A percentile compares a stretch with the other conserved stretches of the same genome.
These are phyloP conservation scores for Senna siamea DNA, from an alignment of 306 rosid genomes.

Conservation along the genomic window DNA sequence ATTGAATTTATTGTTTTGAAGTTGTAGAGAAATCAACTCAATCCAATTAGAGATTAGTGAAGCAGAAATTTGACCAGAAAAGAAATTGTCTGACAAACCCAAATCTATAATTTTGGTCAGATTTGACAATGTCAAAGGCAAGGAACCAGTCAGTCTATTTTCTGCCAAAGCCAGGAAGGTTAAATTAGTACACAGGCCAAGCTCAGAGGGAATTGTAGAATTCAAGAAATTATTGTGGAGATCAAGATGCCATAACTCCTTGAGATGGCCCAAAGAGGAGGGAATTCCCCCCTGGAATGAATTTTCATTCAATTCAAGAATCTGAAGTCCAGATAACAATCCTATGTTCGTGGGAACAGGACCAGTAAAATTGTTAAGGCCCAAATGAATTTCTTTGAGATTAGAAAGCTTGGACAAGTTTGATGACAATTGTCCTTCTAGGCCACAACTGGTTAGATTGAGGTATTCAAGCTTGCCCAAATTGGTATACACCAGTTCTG, in stretches of 20 bases:
- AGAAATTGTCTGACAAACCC: conserved; percentile 57
- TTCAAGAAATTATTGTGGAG: conserved; percentile 41
- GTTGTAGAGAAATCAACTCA: conserved; percentile 52
- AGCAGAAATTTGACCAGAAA: conserved; percentile 58
- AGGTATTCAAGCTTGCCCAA: conserved; percentile 61
- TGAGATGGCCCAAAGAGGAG: conserved; percentile 57
- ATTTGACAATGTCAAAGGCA: conserved; percentile 55
- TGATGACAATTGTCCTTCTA: conserved; percentile 54
- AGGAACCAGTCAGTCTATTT: conserved; percentile 50
- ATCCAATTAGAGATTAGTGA: conserved; percentile 66
- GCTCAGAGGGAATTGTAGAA: conserved; percentile 63
- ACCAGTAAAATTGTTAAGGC: conserved; percentile 48
- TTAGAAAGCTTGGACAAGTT: conserved; percentile 59
- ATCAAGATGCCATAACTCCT: conserved; percentile 43
- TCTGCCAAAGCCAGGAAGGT: conserved; percentile 44
- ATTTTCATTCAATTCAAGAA: conserved; percentile 42
- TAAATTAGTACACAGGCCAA: conserved; percentile 60
- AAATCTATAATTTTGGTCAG: conserved; percentile 32
- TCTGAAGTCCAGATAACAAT: conserved; percentile 38
- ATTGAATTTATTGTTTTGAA: conserved; percentile 53
- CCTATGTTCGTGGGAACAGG: conserved; percentile 49
- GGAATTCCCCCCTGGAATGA: conserved; percentile 57
- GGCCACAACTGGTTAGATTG: conserved; percentile 47
- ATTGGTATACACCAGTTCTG: conserved; percentile 52
- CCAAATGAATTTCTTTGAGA: conserved; percentile 54